These are phyloP conservation scores for Ustilago bromivora DNA, from an alignment of 1,284 basidiomycete genomes.

Conservation along the genomic window DNA sequence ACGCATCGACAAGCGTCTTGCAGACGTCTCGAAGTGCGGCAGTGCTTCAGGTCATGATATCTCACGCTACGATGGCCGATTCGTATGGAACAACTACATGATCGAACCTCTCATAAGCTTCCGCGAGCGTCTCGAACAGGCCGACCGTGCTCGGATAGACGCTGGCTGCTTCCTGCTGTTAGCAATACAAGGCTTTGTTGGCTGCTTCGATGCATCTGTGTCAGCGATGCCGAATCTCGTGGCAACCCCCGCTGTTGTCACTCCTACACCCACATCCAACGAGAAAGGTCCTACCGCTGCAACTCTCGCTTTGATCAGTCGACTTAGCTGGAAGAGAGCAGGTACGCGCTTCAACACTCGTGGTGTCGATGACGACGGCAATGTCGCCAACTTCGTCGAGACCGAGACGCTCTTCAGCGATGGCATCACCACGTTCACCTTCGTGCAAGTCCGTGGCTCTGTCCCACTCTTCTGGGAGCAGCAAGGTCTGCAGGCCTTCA, in stretches of 20 bases:
- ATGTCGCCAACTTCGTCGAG: conserved; percentile 98
- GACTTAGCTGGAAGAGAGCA: conserved; percentile 92
- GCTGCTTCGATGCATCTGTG: conserved; percentile 76
- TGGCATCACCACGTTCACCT: conserved; percentile 85
- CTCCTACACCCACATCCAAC: conserved; percentile 72
- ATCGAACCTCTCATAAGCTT: conserved; percentile 83
- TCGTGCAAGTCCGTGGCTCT: conserved; percentile 91
- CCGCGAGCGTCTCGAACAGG: conserved; percentile 78
- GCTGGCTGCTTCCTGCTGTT: conserved; percentile 73
- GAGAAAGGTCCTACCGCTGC: conserved; percentile 2
- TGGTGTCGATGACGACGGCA: conserved; percentile 96
- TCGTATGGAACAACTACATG: conserved; percentile 85
- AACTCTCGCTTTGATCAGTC: conserved; percentile 83
- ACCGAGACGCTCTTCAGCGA: conserved; percentile 91
- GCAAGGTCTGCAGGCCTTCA: conserved; percentile 78
- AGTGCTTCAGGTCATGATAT: conserved; percentile 45
- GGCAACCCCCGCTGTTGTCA: not conserved
- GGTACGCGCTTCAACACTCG: conserved; percentile 97
- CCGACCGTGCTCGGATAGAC: conserved; percentile 80
- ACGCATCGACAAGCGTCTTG: conserved; percentile 69
- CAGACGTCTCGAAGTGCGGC: conserved; percentile 66
- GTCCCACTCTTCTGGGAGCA: conserved; percentile 93
- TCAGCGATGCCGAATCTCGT: not conserved
- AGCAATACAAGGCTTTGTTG: conserved; percentile 90
- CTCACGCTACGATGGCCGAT: conserved; percentile 69